phyloP scores from a whole-genome alignment of 73 alveolate species.

The Uronychia setigera region DNA sequence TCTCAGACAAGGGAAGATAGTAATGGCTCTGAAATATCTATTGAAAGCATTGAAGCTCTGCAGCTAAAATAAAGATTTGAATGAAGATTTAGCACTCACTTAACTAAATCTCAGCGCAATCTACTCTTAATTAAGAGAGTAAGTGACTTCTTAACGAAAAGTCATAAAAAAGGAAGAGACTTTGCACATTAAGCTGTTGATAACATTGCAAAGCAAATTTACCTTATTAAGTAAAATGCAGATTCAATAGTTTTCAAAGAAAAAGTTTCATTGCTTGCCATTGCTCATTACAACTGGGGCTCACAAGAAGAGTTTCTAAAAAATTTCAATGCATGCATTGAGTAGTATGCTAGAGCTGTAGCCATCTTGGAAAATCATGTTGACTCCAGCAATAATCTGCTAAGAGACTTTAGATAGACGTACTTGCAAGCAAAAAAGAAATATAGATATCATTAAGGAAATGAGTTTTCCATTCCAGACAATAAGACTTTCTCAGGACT shows the following conservation, averaged over 20 bases:
- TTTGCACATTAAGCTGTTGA: conserved; percentile 10
- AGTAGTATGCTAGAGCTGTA: not conserved
- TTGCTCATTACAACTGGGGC: conserved; percentile 24
- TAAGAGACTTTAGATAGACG: not conserved
- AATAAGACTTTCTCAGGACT: not conserved
- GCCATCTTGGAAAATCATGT: not conserved
- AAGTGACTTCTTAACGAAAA: not conserved
- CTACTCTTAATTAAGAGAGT: conserved; percentile 19
- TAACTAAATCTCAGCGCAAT: conserved; percentile 31
- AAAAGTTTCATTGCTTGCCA: conserved; percentile 19
- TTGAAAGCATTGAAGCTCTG: conserved; percentile 1
- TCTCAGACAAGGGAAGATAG: conserved; percentile 4
- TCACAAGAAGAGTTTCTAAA: conserved; percentile 23
- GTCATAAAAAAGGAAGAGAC: conserved; percentile 5
- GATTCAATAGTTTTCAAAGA: not conserved
- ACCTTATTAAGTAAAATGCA: not conserved
- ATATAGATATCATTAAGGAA: too few relatives aligned
- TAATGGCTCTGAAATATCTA: not conserved
- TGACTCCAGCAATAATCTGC: not conserved
- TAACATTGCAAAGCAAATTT: conserved; percentile 3
- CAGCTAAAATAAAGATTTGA: not conserved
- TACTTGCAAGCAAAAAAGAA: not conserved
- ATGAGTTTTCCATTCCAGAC: not conserved
- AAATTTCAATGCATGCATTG: conserved; percentile 2
- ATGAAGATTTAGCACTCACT: conserved; percentile 21